Base-by-base conservation (phyloP, 495 filamentous ascomycete species). In the Zalerion maritima region DNA sequence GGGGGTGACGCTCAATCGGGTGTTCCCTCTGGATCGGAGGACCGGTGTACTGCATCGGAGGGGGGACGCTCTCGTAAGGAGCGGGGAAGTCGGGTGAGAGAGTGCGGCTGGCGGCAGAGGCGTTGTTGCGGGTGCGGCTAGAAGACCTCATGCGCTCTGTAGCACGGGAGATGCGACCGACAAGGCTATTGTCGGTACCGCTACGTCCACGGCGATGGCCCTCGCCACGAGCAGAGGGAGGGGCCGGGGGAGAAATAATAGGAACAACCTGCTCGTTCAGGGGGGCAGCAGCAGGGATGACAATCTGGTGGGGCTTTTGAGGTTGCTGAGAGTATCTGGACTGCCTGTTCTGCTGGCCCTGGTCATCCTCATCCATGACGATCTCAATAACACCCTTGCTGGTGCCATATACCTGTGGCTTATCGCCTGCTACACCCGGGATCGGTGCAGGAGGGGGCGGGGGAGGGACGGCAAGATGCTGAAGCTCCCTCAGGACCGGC, bases 401-500 rank as follows among this genome's bases (percentile, higher is more conserved):
- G 28, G 70, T 68, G 28, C 42, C 48, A 37, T 56, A 62, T 12
- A 58, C 47, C 9, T 44, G 47, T 9, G 55, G 46, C 24, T 38
- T 44, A 11, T 22, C 14, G 1, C 43, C 47, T 14, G 15, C 36
- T 6, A 34, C 13, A n/a, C 47, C 41, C 2, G 58, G 55, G 4
- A 64, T 33, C 1, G 67, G 78, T 1, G 75, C 75, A 2, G 78
- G 75, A 7, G 75, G 75, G 0, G 74, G 75, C 3, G 74, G 75
- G 2, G 75, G 71, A 3, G 71, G 71, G 10, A 43, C 59, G 16
- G 74, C 73, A 6, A 94, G 67, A 52, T 94, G 84, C 45, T 84
- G 78, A n/a, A 92, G 69, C 39, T 93, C 79, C 28, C 75, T 73
- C 21, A 93, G 60, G 18, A 92, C 67, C 7, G 73, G 73, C 7